Base-by-base conservation (phyloP, 2,329 filamentous ascomycete genomes). In the Talaromyces albobiverticillius region DNA sequence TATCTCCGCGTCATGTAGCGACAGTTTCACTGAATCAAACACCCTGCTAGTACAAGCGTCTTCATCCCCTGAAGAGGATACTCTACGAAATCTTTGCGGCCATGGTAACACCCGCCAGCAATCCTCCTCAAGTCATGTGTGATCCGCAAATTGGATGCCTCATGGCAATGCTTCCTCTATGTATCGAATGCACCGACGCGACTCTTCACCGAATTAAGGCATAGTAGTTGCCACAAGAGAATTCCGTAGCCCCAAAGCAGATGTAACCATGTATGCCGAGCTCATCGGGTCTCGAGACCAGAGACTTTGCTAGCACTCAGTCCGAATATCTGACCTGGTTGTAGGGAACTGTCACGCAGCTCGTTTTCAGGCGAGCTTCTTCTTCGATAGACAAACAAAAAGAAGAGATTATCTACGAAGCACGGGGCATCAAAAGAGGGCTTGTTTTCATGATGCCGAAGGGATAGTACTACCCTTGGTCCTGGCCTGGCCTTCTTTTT, bases 321-420 rank as follows among this genome's bases (percentile, higher is more conserved):
- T 16, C 20, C 36, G 36, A 22, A 40, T 40, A 2, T 22, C 36
- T 16, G 20, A 16, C 11, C 20, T 16, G 11, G 18, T 16, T 13
- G 36, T 18, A 16, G 8, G 20, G 16, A 40, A 18, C 16, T 4
- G 16, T 3, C 4, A 38, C 16, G 14, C 23, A 46, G 34, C 34
- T 38, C 26, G 20, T 40, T 23, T 52, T 29, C 4, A 26, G 10
- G 26, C 22, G 20, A 13, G 26, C n/a, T 16, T 14, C 49, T 26
- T 18, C 29, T n/a, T n/a, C n/a, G 13, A 36, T 8, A 18, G 29
- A 43, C 14, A 20, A 38, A n/a, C 32, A 29, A 45, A 11, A 32
- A n/a, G 16, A 26, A 20, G 23, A 8, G 11, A 32, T 32, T 55
- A 55, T 55, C 53, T 55, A 55, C 53, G 26, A 45, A 41, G 29